Conservation (phyloP, 2,329 filamentous ascomycete species). For the Fusarium nodosum region DNA sequence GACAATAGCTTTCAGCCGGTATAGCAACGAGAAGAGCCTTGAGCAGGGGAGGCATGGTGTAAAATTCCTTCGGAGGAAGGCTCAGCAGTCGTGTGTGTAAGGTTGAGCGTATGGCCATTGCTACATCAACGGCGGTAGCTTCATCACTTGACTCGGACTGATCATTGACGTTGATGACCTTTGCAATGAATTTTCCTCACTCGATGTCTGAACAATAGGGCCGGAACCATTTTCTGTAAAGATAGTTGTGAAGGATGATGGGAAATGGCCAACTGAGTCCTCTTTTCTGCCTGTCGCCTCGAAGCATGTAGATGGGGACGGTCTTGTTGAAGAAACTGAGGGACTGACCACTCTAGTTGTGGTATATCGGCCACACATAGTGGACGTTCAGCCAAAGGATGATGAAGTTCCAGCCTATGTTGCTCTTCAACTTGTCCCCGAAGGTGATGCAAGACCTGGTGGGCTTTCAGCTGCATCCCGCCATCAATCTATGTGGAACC, state of each 20-base stretch:
- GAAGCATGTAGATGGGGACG: not conserved
- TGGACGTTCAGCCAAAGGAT: too few species aligned
- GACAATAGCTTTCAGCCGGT: not conserved
- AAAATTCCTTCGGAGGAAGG: not conserved
- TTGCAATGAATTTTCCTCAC: not conserved
- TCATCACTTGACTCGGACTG: not conserved
- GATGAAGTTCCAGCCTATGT: too few species aligned
- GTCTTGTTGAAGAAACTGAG: not conserved
- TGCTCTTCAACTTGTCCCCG: not conserved
- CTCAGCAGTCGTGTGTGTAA: not conserved
- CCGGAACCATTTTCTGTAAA: not conserved
- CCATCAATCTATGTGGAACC: too few species aligned
- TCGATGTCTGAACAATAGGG: not conserved
- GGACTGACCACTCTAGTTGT: not conserved
- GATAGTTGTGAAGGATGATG: not conserved
- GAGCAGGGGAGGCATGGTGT: accelerated
- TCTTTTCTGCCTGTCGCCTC: not conserved
- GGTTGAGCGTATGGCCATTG: not conserved
- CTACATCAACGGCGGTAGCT: not conserved
- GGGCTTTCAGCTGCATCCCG: not conserved
- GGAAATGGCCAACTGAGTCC: not conserved
- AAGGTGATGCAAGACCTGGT: not conserved
- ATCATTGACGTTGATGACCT: not conserved
- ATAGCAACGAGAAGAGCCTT: not conserved
- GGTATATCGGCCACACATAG: not conserved